phyloP scores from a whole-genome alignment of 1,284 basidiomycete genomes.

The Tranzscheliella williamsii region DNA sequence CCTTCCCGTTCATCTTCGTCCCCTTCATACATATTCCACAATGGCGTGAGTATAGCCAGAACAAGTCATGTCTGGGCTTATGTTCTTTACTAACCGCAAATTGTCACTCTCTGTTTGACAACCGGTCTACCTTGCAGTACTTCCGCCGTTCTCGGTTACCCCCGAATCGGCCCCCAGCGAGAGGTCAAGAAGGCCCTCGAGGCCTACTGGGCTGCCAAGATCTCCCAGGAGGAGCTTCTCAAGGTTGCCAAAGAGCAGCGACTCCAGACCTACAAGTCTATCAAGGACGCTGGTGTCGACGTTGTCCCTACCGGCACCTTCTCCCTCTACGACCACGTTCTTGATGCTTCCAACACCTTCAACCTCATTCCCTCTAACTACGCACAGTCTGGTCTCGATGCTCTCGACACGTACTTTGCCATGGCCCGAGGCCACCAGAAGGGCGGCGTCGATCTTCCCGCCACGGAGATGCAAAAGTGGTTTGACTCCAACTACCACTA shows the following conservation, averaged over 20 bases:
- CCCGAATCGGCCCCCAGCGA: constrained; percentile 93
- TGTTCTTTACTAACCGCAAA: too few species aligned
- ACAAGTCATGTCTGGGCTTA: too few species aligned
- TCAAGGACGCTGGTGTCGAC: constrained; percentile 88
- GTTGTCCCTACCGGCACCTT: constrained; percentile 95
- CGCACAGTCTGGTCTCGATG: constrained; percentile 79
- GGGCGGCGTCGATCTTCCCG: constrained; percentile 89
- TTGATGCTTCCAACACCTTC: constrained; percentile 95
- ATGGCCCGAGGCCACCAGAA: constrained; percentile 98
- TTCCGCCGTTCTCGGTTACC: constrained; percentile 77
- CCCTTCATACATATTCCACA: neutral
- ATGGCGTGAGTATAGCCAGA: constrained; percentile 1
- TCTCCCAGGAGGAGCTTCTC: constrained; percentile 83
- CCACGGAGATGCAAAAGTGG: constrained; percentile 99
- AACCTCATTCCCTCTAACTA: constrained; percentile 97
- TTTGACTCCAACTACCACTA: constrained; percentile 99
- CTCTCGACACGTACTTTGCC: constrained; percentile 85
- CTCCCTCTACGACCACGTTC: constrained; percentile 97
- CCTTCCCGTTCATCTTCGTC: neutral
- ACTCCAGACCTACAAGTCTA: constrained; percentile 84
- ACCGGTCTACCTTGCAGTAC: constrained; percentile 11
- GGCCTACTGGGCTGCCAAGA: constrained; percentile 91
- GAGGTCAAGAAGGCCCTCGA: constrained; percentile 90
- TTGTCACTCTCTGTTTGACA: neutral
- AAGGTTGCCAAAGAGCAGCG: constrained; percentile 86